Evolutionary conservation across 441 rosid species (phyloP).

Genomic region (Eutrema salsugineum): DNA sequence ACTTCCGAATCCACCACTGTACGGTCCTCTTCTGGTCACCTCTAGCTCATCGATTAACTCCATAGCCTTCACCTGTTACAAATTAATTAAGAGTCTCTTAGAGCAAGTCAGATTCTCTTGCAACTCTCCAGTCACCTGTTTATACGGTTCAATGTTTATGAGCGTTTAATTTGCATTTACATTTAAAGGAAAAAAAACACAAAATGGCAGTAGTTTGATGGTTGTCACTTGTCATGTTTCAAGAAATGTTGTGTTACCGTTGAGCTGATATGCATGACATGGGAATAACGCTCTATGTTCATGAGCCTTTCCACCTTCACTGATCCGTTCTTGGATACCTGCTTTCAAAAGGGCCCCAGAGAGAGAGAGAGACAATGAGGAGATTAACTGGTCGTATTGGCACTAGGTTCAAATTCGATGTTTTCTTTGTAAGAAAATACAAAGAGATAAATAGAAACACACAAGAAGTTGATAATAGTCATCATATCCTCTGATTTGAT

Average conservation of each 20-base stretch:
- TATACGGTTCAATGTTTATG: no score
- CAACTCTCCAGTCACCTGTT: slow-evolving; percentile 78
- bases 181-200: not conserved
- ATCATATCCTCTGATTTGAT: not conserved
- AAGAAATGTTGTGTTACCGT: slow-evolving; percentile 44
- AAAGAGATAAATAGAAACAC: no score
- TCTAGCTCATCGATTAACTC: slow-evolving; percentile 56
- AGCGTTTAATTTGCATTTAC: not conserved
- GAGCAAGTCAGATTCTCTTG: slow-evolving; percentile 52
- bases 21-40: slow-evolving; percentile 68
- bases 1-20: slow-evolving; percentile 73
- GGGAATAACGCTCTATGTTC: slow-evolving; percentile 76
- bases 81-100: no score
- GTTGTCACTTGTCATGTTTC: not conserved
- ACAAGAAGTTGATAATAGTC: no score
- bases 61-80: no score
- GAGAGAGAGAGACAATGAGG: no score
- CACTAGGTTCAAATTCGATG: no score
- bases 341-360: no score
- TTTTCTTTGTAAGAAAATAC: no score
- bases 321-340: slow-evolving; percentile 75
- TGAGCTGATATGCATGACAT: slow-evolving; percentile 93
- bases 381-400: no score
- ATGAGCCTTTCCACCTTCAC: slow-evolving; percentile 75
- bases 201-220: not conserved